These are phyloP conservation scores for Didymosphaeria variabile DNA, from an alignment of 2,329 filamentous ascomycete species.

Conservation along the genomic window DNA sequence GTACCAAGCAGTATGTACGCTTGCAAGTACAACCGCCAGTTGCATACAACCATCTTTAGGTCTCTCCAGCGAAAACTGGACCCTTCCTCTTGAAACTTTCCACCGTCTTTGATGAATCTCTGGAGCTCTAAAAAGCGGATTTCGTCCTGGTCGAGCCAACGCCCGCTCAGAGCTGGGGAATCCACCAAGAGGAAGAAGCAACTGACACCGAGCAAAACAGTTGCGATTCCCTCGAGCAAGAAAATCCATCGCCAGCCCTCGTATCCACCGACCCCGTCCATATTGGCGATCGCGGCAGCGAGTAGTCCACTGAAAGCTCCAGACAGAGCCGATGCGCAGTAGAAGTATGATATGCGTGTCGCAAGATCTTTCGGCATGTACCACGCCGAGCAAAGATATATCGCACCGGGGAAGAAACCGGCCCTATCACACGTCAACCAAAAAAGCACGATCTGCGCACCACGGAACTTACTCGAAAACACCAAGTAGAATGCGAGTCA, in stretches of 20 bases:
- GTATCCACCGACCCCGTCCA: conserved; percentile 52
- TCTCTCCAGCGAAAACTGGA: conserved; percentile 33
- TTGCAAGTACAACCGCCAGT: conserved; percentile 43
- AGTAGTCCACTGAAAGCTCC: conserved; percentile 55
- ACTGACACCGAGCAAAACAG: conserved; percentile 32
- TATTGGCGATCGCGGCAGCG: conserved; percentile 47
- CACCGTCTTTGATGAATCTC: conserved; percentile 35
- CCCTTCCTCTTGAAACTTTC: conserved; percentile 26
- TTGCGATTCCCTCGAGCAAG: conserved; percentile 52
- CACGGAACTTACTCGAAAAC: conserved; percentile 33
- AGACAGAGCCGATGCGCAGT: conserved; percentile 50
- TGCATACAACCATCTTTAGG: conserved; percentile 34
- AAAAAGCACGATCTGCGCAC: neutral
- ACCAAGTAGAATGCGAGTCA: conserved; percentile 32
- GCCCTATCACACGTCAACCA: conserved; percentile 25
- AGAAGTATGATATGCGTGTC: conserved; percentile 46
- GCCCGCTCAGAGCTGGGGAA: conserved; percentile 27
- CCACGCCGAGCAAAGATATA: conserved; percentile 46
- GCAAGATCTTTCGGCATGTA: conserved; percentile 49
- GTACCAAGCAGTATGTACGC: conserved; percentile 37
- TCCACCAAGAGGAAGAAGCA: conserved; percentile 42
- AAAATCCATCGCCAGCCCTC: conserved; percentile 57
- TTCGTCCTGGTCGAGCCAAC: conserved; percentile 35
- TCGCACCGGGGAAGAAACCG: conserved; percentile 46
- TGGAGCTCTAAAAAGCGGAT: conserved; percentile 37